Evolutionary conservation across 116 monocot species (phyloP), one percentile per base, ranked within the genome.

Genomic region (Dioscorea cayenensis): DNA sequence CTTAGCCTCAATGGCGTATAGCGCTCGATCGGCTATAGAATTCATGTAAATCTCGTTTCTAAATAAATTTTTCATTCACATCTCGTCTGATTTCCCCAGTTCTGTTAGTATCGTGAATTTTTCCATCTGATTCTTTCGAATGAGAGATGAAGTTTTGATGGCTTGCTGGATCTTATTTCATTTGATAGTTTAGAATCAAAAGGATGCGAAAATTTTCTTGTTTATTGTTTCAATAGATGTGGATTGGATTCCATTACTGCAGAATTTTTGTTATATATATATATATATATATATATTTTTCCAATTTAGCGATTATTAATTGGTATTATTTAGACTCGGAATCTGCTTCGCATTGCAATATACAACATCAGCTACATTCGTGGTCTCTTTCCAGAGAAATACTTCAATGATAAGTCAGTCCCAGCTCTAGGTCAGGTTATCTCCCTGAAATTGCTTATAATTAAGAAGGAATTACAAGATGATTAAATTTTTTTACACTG

Each of bases 311-410:
- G 66, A 52, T 11, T 60, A 27, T 38, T 25, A 60, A 28, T 77
- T 68, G 68, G 28, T 37, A 49, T 38, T 58, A 10, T 72, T 67
- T 79, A 99, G 97, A 99, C 97, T 1, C 82, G 97, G 70, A 99
- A 99, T 80, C 86, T 99, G 65, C 90, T 99, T 3, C 88, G 97
- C 28, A 99, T 99, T 37, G 97, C 97, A 3, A 91, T 99, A 52
- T 99, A 90, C 72, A 99, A 99, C 78, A 99, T 99, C 77, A 99
- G 97, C 83, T 99, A 99, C 76, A 99, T 99, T 55, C 83, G 97
- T 69, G 93, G 97, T 61, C 88, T 99, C 29, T 99, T 99, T 63
- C 97, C 93, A 2, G 97, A 99, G 78, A 90, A 91, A 16, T 93
- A 99, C 83, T 99, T 99, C 83, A 99, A 78, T 71, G 97, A 99